phyloP scores from a whole-genome alignment of 148 eudicot species.

The Selenicereus undatus region DNA sequence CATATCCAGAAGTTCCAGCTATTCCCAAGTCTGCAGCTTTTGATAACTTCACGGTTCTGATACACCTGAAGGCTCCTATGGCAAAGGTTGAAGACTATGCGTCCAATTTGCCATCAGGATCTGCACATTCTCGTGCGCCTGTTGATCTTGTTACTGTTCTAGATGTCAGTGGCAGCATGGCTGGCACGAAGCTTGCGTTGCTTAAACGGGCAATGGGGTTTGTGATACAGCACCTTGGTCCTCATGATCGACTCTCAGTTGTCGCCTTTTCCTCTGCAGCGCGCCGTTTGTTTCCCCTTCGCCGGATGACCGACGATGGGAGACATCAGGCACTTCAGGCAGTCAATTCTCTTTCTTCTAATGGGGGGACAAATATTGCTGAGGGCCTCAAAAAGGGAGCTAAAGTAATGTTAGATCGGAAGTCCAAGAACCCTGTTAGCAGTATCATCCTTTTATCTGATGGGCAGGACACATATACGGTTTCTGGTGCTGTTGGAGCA shows the following conservation, averaged over 20 bases:
- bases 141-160: constrained; percentile 83
- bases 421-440: constrained; percentile 64
- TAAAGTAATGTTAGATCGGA: constrained; percentile 71
- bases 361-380: constrained; percentile 86
- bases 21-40: constrained; percentile 34
- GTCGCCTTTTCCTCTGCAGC: constrained; percentile 80
- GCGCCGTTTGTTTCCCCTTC: constrained; percentile 72
- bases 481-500: constrained; percentile 29
- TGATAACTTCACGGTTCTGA: constrained; percentile 49
- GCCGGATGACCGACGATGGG: constrained; percentile 62
- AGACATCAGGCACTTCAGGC: constrained; percentile 65
- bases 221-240: constrained; percentile 75
- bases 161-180: constrained; percentile 90
- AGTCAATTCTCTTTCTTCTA: constrained; percentile 60
- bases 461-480: constrained; percentile 77
- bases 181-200: constrained; percentile 83
- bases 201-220: constrained; percentile 88
- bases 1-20: constrained; percentile 58
- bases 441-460: constrained; percentile 84
- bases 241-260: constrained; percentile 71
- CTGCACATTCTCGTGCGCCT: constrained; percentile 53
- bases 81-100: constrained; percentile 25
- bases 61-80: constrained; percentile 69
- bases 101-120: constrained; percentile 23
- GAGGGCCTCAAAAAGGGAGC: constrained; percentile 79